Base-by-base conservation (phyloP, 2,329 filamentous ascomycete species). In the Trichophyton schoenleinii region DNA sequence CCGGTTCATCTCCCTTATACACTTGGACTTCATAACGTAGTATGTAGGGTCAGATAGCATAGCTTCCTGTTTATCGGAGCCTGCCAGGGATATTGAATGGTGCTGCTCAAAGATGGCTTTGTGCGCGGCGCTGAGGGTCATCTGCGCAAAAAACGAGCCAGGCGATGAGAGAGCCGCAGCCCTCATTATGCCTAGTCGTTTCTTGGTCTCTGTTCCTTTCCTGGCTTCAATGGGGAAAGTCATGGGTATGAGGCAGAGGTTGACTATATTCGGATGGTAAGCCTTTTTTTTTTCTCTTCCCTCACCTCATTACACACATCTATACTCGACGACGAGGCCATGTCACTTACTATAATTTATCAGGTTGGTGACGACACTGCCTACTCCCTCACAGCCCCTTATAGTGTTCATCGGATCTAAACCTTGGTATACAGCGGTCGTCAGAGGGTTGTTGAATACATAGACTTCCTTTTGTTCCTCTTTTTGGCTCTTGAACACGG, bases 51-150 rank as follows among this genome's bases (percentile, higher is more conserved):
- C 71, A 28, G 66, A 64, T 20, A 69, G 64, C 20, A 69, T 63
- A 9, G 63, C 64, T 28, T 66, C 61, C 25, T 67, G 61, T 22
- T 46, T 63, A 60, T 38, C 58, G 58, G 63, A 59, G 3, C 64
- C 65, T 8, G 65, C 62, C n/a, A 66, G 64, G 2, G 67, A 59
- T 61, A 68, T 68, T 44, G 64, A 62, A 58, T 69, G 67, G 48
- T 66, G 63, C 18, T 68, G 67, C 20, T 68, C 64, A 13, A 74
- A 61, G 20, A 72, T 66, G 13, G 74, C 73, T 64, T 70, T 68
- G 63, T 76, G 74, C 31, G 73, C 74, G 49, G 74, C 74, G 31
- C 69, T 70, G 61, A 74, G 72, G 42, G 68, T 70, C 71, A 76
- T 73, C 20, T 75, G 65, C 36, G 72, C 70, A 55, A 73, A 73